A percentile compares a stretch with the other conserved stretches of the same genome.
Conservation (phyloP, 306 rosid genomes). For the Cicer arietinum region DNA sequence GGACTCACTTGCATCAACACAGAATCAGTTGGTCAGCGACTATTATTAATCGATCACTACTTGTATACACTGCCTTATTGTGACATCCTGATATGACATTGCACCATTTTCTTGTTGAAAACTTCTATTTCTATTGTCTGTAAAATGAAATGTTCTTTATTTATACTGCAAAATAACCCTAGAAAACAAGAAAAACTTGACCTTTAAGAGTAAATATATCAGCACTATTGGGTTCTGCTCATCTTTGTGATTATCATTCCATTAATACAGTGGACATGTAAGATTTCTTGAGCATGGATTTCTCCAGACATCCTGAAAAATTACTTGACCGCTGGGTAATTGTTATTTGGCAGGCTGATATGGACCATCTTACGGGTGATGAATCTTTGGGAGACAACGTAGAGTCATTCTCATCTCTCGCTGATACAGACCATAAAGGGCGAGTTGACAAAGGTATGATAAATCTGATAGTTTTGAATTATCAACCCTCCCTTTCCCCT, state of each 20-base stretch:
- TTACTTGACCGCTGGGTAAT: slow-evolving; percentile 38
- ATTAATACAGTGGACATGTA: slow-evolving; percentile 21
- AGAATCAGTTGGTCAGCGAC: slow-evolving; percentile 65
- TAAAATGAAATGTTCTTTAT: slow-evolving; percentile 1
- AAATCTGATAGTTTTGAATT: slow-evolving; percentile 30
- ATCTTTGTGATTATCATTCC: slow-evolving; percentile 21
- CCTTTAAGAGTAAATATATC: slow-evolving; percentile 13
- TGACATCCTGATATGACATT: slow-evolving; percentile 36
- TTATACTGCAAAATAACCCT: slow-evolving; percentile 6
- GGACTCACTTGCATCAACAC: slow-evolving; percentile 58
- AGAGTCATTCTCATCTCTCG: slow-evolving; percentile 57
- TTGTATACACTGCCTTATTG: slow-evolving; percentile 29
- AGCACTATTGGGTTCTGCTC: slow-evolving; percentile 31
- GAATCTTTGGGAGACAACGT: slow-evolving; percentile 57
- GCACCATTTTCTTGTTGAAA: slow-evolving; percentile 26
- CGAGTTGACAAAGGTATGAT: slow-evolving; percentile 64
- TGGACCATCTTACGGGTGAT: slow-evolving; percentile 59
- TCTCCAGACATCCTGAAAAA: slow-evolving; percentile 1
- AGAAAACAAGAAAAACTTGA: neutral
- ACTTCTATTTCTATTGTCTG: slow-evolving; percentile 1
- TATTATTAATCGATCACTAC: neutral
- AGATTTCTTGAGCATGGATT: slow-evolving; percentile 8
- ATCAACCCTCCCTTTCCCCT: slow-evolving; percentile 1
- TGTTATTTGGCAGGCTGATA: slow-evolving; percentile 58
- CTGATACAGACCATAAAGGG: slow-evolving; percentile 51